These are phyloP conservation scores for Coffea canephora DNA, from an alignment of 257 asterid genomes.

Conservation along the genomic window DNA sequence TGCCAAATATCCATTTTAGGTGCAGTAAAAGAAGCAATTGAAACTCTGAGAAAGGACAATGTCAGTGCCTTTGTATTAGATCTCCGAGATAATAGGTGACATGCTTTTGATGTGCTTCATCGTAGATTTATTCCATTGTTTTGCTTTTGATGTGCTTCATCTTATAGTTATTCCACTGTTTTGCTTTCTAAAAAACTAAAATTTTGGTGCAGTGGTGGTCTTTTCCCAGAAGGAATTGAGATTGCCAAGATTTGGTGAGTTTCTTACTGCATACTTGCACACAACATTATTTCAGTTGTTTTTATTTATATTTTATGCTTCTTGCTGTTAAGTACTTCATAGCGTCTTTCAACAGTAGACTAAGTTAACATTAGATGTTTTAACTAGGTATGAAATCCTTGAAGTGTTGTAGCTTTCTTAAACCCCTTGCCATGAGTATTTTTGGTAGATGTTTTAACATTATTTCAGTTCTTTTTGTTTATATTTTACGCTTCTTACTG, in stretches of 20 bases:
- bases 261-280: not conserved
- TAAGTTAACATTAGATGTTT: not conserved
- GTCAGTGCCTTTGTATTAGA: conserved; percentile 85
- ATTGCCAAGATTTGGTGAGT: conserved; percentile 98
- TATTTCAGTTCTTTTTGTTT: not conserved
- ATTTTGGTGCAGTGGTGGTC: conserved; percentile 79
- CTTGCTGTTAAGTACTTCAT: not conserved
- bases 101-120: conserved; percentile 24
- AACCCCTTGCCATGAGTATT: not conserved
- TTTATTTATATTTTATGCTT: not conserved
- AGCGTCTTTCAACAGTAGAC: not conserved
- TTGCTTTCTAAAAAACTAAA: conserved; percentile 29
- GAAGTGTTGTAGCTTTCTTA: not conserved
- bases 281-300: not conserved
- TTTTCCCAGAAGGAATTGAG: conserved; percentile 99
- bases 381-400: too few species aligned
- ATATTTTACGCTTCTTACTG: not conserved
- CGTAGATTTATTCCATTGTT: conserved; percentile 1
- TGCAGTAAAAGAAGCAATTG: conserved; percentile 87
- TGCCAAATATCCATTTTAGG: conserved; percentile 39
- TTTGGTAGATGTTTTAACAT: too few species aligned
- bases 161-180: conserved; percentile 1
- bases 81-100: conserved; percentile 95
- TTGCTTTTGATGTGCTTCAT: conserved; percentile 24
- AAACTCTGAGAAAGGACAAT: conserved; percentile 69